These are phyloP conservation scores for Heterobasidion irregulare DNA, from an alignment of 1,284 basidiomycete genomes.

Conservation along the genomic window DNA sequence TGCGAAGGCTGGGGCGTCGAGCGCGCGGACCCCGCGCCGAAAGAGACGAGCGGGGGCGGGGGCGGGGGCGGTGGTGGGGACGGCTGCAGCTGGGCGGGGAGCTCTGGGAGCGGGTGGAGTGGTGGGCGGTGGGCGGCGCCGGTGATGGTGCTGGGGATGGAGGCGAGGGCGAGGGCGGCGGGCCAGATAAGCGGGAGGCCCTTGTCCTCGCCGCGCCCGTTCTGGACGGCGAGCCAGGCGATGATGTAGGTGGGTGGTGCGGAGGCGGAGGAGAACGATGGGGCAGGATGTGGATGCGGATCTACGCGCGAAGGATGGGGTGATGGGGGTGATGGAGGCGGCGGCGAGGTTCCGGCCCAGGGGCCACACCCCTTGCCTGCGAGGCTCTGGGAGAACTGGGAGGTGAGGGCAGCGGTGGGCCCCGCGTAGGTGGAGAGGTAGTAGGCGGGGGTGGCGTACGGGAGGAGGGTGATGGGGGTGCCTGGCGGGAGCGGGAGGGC, in stretches of 20 bases:
- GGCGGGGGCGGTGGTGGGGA: constrained; percentile 44
- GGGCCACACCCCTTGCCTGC: constrained; percentile 38
- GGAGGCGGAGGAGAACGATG: neutral
- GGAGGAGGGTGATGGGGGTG: constrained; percentile 57
- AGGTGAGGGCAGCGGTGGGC: constrained; percentile 48
- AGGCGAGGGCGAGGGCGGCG: constrained; percentile 45
- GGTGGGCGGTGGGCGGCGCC: constrained; percentile 31
- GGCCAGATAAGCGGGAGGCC: constrained; percentile 70
- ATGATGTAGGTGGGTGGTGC: constrained; percentile 42
- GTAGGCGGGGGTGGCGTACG: constrained; percentile 65
- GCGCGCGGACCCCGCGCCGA: neutral
- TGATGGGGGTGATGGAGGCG: neutral
- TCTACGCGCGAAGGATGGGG: constrained; percentile 1
- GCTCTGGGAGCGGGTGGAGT: constrained; percentile 49
- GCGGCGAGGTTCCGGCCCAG: neutral
- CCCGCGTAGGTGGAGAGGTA: constrained; percentile 57
- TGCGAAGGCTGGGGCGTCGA: neutral
- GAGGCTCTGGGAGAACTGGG: constrained; percentile 55
- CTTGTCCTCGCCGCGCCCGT: constrained; percentile 70
- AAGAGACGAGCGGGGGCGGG: constrained; percentile 9
- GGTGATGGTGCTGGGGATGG: constrained; percentile 28
- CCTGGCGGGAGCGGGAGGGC: constrained; percentile 42
- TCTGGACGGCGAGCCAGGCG: constrained; percentile 66
- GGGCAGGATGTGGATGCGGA: neutral
- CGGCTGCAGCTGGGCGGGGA: constrained; percentile 57